Percentiles rank a stretch among this genome's conserved stretches.
These are phyloP conservation scores for Morella rubra DNA, from an alignment of 306 rosid genomes.

Conservation along the genomic window DNA sequence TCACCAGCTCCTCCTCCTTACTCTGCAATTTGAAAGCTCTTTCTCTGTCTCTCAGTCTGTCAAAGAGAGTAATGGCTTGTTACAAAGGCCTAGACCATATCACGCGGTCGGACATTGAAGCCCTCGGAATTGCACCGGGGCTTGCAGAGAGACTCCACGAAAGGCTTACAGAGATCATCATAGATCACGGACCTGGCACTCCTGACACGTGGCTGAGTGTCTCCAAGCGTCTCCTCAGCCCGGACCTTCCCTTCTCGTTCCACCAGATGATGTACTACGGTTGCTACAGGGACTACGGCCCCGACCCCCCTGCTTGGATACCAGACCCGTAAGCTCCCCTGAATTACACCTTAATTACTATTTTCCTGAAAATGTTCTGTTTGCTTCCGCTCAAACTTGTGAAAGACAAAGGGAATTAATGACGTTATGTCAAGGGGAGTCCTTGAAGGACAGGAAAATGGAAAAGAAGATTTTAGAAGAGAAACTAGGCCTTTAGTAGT, in stretches of 20 bases:
- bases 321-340: slow-evolving; percentile 61
- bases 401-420: not conserved
- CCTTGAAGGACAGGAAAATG: not conserved
- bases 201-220: slow-evolving; percentile 77
- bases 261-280: slow-evolving; percentile 81
- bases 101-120: slow-evolving; percentile 61
- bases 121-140: slow-evolving; percentile 43
- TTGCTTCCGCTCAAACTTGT: not conserved
- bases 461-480: no score
- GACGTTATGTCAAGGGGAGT: not conserved
- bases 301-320: slow-evolving; percentile 91
- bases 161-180: slow-evolving; percentile 41
- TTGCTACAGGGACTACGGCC: slow-evolving; percentile 65
- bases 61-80: slow-evolving; percentile 35
- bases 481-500: no score
- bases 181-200: slow-evolving; percentile 43
- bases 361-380: not conserved
- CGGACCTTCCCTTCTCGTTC: slow-evolving; percentile 75
- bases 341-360: no score
- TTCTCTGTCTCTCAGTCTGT: no score
- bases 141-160: slow-evolving; percentile 47
- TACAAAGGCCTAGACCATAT: slow-evolving; percentile 48
- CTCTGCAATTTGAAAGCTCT: no score
- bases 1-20: no score
- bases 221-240: slow-evolving; percentile 52